Evolutionary conservation across 495 filamentous ascomycete genomes (phyloP), one percentile per base, ranked within the genome.

Genomic region (Penicillium simplicissimum): DNA sequence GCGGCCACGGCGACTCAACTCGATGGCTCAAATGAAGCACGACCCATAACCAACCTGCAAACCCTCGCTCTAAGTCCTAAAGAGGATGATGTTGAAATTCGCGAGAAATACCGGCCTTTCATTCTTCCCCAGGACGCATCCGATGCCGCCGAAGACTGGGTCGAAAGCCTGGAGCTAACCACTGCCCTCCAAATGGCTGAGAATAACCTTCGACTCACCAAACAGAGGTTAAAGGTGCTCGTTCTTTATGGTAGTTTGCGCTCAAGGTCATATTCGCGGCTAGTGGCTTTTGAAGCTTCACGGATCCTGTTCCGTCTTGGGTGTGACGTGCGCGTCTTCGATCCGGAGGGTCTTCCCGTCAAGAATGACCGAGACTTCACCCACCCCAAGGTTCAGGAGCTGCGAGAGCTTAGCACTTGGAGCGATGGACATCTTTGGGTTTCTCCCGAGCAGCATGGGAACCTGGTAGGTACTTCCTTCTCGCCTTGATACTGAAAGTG

Each of bases 381-480:
- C 17, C 87, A 90, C 67, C 71, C 79, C 0, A 88, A 88, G 52
- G 88, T 90, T 2, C 84, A 85, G 60, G 88, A 90, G 65, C 81
- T 90, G 19, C 78, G 88, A 14, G 76, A 82, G 6, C 79, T 90
- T 9, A 87, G 82, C 57, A 63, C 60, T 10, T 91, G 88, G 88
- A 88, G 85, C 59, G 87, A 90, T 64, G 88, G 87, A 0, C 87
- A 90, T 69, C 57, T 90, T 14, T 90, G 87, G 88, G 75, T 86
- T 9, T 85, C 83, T 4, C 88, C 87, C 0, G 88, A 91, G 66
- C 87, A 91, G 68, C 88, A 91, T 56, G 88, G 88, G 0, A 88
- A 85, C 62, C 63, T 90, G n/a, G 85, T 86, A 49, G 57, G 79
- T 55, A 11, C 9, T 25, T 6, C 23, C 34, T 48, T 36, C 37